Conservation (phyloP, 2,329 filamentous ascomycete species). For the Spiromastix sp. region DNA sequence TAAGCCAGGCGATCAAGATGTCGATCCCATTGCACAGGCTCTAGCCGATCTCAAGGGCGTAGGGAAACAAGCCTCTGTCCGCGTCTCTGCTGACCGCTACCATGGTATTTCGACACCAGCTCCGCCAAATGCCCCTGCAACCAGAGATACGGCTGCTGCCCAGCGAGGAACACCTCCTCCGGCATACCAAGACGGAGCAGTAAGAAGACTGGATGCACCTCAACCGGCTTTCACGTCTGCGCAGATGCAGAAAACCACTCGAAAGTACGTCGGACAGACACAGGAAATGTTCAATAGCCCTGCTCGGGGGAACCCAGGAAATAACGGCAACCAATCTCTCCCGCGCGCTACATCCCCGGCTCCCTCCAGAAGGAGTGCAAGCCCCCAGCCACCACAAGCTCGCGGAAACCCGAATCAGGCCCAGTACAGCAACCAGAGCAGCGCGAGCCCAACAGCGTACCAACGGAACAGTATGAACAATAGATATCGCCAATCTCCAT, state of each 20-base stretch:
- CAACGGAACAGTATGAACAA: conserved; percentile 33
- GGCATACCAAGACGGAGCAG: conserved; percentile 64
- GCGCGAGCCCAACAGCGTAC: conserved; percentile 35
- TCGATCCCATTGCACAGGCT: conserved; percentile 84
- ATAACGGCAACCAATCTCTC: conserved; percentile 22
- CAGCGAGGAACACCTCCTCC: conserved; percentile 73
- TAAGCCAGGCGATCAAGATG: conserved; percentile 50
- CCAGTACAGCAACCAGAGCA: conserved; percentile 33
- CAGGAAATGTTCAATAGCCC: conserved; percentile 57
- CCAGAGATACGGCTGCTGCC: conserved; percentile 31
- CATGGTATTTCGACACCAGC: conserved; percentile 83
- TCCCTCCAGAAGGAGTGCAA: conserved; percentile 28
- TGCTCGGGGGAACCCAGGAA: conserved; percentile 22
- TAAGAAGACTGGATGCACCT: conserved; percentile 75
- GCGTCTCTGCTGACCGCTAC: conserved; percentile 93
- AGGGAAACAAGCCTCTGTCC: conserved; percentile 64
- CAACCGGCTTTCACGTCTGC: conserved; percentile 85
- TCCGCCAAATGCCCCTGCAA: conserved; percentile 29
- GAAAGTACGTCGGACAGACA: conserved; percentile 76
- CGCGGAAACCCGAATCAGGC: conserved; percentile 23
- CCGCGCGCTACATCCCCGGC: conserved; percentile 27
- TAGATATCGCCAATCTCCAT: conserved; percentile 23
- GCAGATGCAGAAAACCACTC: conserved; percentile 90
- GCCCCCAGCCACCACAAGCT: conserved; percentile 20
- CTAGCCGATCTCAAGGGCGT: conserved; percentile 87